Evolutionary conservation across 345 rosid species (phyloP), one percentile per base, ranked within the genome.

Genomic region (Triadica sebifera): DNA sequence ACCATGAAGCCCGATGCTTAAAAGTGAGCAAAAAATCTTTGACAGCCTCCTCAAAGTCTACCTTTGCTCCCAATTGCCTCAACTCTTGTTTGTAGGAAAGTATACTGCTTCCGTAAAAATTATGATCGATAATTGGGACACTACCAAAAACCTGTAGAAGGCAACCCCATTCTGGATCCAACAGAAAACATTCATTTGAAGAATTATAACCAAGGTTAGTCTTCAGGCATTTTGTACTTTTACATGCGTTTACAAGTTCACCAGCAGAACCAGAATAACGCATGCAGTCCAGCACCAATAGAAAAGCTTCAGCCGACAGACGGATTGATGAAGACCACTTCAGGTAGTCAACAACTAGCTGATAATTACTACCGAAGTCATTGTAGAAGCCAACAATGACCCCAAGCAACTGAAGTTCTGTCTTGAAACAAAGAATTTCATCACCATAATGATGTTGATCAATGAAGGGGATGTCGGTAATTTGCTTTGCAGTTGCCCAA

Each of bases 321-420:
- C 7, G 45, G 12, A 1, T 43, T 1, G 84, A 67, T 46, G 15
- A 22, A 38, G 86, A 10, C 0, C 64, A 25, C 76, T 86, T 90
- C 56, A 92, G 15, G 82, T 82, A 37, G n/a, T 82, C 70, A 17
- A 74, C 64, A 6, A 90, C 81, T 20, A 87, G 74, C 29, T 83
- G 72, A 74, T 84, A 72, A 65, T 63, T 82, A 16, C 13, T 8
- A 6, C 22, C 19, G 34, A 29, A 29, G 34, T 29, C 34, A 29
- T 29, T 29, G 34, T 29, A 29, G 72, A 84, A 87, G 59, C 79
- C 70, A 63, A 81, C 85, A 0, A 73, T 61, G 50, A 90, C 92
- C 0, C 96, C 97, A 15, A 92, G 92, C 79, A 86, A 70, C 65
- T 62, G 4, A 20, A 92, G 92, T 63, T 92, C 93, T 34, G 12